Evolutionary conservation across 495 filamentous ascomycete genomes (phyloP).

Genomic region (Podospora bellae-mahoneyi): DNA sequence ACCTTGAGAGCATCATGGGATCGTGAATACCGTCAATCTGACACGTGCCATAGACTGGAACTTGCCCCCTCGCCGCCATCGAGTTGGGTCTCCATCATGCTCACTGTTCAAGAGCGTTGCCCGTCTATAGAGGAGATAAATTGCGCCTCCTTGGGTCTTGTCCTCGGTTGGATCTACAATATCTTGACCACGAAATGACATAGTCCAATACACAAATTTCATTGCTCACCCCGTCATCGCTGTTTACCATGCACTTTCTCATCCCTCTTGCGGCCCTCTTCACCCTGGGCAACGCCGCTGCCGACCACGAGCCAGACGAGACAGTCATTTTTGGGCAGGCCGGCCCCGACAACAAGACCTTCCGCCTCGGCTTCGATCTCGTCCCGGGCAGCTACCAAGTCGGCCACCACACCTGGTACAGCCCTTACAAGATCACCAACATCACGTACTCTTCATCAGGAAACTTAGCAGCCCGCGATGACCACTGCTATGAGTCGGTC

Average conservation of each 20-base stretch:
- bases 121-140: too few relatives aligned
- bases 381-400: neutral
- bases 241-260: neutral
- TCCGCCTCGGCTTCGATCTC: slow-evolving; percentile 16
- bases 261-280: neutral
- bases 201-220: too few relatives aligned
- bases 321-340: neutral
- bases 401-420: neutral
- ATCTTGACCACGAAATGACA: too few relatives aligned
- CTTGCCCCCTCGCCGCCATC: neutral
- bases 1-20: neutral
- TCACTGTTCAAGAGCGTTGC: neutral
- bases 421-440: neutral
- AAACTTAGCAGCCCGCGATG: neutral
- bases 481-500: neutral
- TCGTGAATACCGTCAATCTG: neutral
- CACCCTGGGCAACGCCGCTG: neutral
- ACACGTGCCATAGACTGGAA: neutral
- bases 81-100: neutral
- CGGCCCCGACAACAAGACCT: slow-evolving; percentile 15
- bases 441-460: neutral
- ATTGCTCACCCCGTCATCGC: neutral
- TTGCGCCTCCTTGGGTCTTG: too few relatives aligned
- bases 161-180: too few relatives aligned
- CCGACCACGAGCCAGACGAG: neutral